Evolutionary conservation across 2,329 filamentous ascomycete species (phyloP).

Genomic region (Aurifilum marmelostoma): DNA sequence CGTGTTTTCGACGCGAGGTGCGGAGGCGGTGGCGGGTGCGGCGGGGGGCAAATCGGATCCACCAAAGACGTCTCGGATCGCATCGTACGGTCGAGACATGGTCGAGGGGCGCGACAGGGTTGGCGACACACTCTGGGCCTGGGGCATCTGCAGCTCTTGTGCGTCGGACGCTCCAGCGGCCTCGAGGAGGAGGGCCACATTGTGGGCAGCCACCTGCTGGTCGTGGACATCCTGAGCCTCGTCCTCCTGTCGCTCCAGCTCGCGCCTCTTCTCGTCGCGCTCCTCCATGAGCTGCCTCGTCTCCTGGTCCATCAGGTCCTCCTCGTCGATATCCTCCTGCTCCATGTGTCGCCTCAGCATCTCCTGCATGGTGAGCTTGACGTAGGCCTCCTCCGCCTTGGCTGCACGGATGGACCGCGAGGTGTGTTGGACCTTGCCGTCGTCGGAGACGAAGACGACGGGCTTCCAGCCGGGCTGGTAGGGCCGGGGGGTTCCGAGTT

Average conservation of each 20-base stretch:
- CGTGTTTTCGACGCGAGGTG: constrained; percentile 16
- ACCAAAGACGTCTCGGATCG: constrained; percentile 48
- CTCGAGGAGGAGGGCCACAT: constrained; percentile 34
- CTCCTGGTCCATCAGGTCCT: constrained; percentile 31
- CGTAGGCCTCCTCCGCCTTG: constrained; percentile 29
- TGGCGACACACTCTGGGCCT: constrained; percentile 21
- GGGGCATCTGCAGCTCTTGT: constrained; percentile 25
- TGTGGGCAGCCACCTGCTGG: constrained; percentile 19
- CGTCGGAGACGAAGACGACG: constrained; percentile 53
- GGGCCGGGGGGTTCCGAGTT: constrained; percentile 44
- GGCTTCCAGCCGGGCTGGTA: constrained; percentile 51
- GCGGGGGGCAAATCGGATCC: constrained; percentile 36
- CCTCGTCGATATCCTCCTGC: constrained; percentile 33
- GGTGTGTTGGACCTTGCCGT: constrained; percentile 52
- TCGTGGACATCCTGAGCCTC: constrained; percentile 29
- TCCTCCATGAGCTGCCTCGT: constrained; percentile 32
- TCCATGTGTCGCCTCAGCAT: constrained; percentile 33
- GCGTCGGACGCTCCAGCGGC: constrained; percentile 23
- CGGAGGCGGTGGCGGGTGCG: constrained; percentile 24
- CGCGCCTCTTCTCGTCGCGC: constrained; percentile 30
- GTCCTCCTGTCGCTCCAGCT: constrained; percentile 33
- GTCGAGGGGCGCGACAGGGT: constrained; percentile 28
- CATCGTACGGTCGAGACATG: constrained; percentile 47
- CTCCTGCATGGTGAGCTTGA: constrained; percentile 30
- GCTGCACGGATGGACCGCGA: constrained; percentile 40